These are phyloP conservation scores for Poterioochromonas sp. DNA, from an alignment of 352 stramenopile genomes.

Conservation along the genomic window DNA sequence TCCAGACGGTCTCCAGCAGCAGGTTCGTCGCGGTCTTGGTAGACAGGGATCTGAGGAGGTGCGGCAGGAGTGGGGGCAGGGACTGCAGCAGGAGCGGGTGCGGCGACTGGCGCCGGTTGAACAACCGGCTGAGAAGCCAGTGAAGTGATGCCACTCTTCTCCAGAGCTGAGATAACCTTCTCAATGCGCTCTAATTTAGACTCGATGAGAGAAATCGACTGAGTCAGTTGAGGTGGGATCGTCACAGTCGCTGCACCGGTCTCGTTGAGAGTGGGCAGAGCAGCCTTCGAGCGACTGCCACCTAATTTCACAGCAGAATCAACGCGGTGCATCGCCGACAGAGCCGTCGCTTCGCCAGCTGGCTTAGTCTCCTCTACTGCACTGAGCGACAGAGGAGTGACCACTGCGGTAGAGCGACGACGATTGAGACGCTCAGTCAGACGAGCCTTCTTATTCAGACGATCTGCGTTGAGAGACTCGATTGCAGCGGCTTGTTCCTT, in stretches of 20 bases:
- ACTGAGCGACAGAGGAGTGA: neutral
- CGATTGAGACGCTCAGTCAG: neutral
- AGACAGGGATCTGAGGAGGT: neutral
- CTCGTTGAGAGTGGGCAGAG: neutral
- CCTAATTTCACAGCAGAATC: too few relatives aligned
- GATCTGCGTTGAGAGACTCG: neutral
- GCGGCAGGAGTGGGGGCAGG: neutral
- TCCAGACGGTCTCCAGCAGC: neutral
- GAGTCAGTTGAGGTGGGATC: neutral
- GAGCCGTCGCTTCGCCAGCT: neutral
- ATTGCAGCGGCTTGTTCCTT: slow-evolving; percentile 19
- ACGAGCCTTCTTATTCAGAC: neutral
- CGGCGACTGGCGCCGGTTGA: neutral
- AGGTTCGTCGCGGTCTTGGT: slow-evolving; percentile 3
- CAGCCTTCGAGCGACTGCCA: too few relatives aligned
- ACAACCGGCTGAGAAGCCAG: neutral
- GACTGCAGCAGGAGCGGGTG: neutral
- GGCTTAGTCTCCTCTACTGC: neutral
- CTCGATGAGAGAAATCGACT: slow-evolving; percentile 16
- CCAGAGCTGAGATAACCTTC: slow-evolving; percentile 4
- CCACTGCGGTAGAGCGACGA: neutral
- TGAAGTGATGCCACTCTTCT: slow-evolving; percentile 8
- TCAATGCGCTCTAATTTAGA: slow-evolving; percentile 31
- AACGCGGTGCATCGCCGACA: neutral
- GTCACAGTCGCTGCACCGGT: neutral